phyloP scores from a whole-genome alignment of 2,329 filamentous ascomycete species.

The Chaetomiaceae sp. region DNA sequence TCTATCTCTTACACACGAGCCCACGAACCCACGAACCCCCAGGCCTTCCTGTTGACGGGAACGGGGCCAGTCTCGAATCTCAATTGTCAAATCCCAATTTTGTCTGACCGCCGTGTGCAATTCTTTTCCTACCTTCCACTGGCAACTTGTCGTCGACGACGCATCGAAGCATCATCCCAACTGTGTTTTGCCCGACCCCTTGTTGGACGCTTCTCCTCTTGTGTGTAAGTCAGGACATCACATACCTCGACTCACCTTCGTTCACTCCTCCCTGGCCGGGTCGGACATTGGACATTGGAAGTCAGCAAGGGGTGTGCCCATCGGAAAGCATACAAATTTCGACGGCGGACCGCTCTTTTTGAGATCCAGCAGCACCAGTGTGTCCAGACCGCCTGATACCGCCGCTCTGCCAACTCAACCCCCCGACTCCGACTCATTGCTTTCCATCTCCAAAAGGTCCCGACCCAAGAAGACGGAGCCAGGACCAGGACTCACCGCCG shows the following conservation, averaged over 20 bases:
- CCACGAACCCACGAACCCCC: conserved; percentile 3
- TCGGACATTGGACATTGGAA: neutral
- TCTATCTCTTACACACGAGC: conserved; percentile 19
- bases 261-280: conserved; percentile 6
- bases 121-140: too few species aligned
- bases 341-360: neutral
- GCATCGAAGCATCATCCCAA: neutral
- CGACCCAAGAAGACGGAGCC: neutral
- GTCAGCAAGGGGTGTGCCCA: neutral
- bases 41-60: conserved; percentile 10
- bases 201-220: neutral
- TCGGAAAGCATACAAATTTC: conserved; percentile 10
- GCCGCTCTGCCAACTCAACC: neutral
- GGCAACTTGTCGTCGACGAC: too few species aligned
- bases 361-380: neutral
- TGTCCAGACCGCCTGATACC: neutral
- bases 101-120: neutral
- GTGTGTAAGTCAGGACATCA: neutral
- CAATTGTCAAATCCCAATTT: too few species aligned
- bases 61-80: neutral
- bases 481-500: conserved; percentile 3
- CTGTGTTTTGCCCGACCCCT: neutral
- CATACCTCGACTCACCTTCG: conserved; percentile 5
- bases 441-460: neutral
- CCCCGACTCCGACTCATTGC: neutral